Evolutionary conservation across 768 basidiomycete species (phyloP).

Genomic region (Leccinum ochraceum): DNA sequence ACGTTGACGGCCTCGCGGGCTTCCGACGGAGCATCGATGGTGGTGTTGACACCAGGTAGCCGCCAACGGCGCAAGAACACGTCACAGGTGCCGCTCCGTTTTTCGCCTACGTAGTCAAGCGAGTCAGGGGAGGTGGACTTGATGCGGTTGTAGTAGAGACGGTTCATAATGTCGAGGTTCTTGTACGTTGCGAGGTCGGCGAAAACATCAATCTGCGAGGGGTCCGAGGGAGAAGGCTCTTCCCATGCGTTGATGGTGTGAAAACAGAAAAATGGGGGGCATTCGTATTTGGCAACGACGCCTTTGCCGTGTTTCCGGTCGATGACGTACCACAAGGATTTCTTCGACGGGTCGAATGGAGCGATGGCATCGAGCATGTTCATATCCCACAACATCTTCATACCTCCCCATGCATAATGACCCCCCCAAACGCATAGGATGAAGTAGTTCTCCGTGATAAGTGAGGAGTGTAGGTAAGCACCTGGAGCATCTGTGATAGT

Average conservation of each 20-base stretch:
- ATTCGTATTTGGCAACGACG: slow-evolving; percentile 39
- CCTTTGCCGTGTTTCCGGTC: slow-evolving; percentile 38
- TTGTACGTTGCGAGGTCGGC: slow-evolving; percentile 39
- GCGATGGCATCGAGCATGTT: slow-evolving; percentile 37
- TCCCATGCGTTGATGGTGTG: slow-evolving; percentile 44
- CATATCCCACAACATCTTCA: slow-evolving; percentile 32
- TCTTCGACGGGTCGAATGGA: slow-evolving; percentile 30
- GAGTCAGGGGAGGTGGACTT: slow-evolving; percentile 27
- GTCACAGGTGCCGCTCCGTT: slow-evolving; percentile 15
- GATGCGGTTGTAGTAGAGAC: slow-evolving; percentile 33
- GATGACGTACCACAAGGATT: slow-evolving; percentile 39
- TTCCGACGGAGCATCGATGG: slow-evolving; percentile 15
- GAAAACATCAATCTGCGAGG: slow-evolving; percentile 32
- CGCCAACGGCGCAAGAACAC: slow-evolving; percentile 34
- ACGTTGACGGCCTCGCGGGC: slow-evolving; percentile 20
- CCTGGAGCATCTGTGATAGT: slow-evolving; percentile 39
- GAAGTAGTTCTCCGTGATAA: slow-evolving; percentile 39
- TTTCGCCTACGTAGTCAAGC: slow-evolving; percentile 28
- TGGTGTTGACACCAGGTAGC: slow-evolving; percentile 27
- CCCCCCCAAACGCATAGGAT: slow-evolving; percentile 38
- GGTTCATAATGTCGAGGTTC: slow-evolving; percentile 34
- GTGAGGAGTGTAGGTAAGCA: slow-evolving; percentile 41
- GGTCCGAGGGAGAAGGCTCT: slow-evolving; percentile 21
- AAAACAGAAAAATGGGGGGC: slow-evolving; percentile 41
- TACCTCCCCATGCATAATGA: slow-evolving; percentile 30